Conservation (phyloP, 2,329 filamentous ascomycete genomes). For the Neopestalotiopsis sp. region DNA sequence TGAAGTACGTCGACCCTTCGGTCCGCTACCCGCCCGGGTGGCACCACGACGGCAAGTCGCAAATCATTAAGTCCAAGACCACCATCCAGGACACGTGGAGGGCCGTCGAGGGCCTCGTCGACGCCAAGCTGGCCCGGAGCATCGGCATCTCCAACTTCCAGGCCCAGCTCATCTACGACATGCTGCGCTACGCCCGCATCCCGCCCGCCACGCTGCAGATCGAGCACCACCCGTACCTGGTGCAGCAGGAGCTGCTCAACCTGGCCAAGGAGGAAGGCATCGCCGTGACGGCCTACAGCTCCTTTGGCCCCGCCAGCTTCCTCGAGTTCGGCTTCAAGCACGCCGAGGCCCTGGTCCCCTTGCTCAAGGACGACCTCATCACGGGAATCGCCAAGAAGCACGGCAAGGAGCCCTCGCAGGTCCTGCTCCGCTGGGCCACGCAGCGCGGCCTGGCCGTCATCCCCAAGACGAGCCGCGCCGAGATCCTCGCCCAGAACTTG, state of each 20-base stretch:
- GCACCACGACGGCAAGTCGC: constrained; percentile 66
- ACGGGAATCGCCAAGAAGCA: constrained; percentile 71
- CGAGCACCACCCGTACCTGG: constrained; percentile 89
- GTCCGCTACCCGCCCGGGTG: constrained; percentile 83
- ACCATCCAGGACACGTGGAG: constrained; percentile 82
- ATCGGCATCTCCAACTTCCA: constrained; percentile 89
- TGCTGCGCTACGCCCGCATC: constrained; percentile 78
- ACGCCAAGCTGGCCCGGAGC: constrained; percentile 69
- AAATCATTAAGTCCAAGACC: constrained; percentile 69
- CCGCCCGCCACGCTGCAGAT: constrained; percentile 81
- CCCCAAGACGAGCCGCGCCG: constrained; percentile 70
- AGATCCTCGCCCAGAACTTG: constrained; percentile 67
- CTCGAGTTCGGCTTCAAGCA: constrained; percentile 76
- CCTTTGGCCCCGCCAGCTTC: constrained; percentile 81
- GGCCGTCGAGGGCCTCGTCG: constrained; percentile 78
- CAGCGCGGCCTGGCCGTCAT: constrained; percentile 83
- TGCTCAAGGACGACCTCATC: constrained; percentile 74
- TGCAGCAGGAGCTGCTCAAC: constrained; percentile 73
- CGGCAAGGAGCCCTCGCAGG: constrained; percentile 76
- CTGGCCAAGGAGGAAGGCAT: constrained; percentile 74
- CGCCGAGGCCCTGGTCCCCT: constrained; percentile 66
- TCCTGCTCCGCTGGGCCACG: constrained; percentile 86
- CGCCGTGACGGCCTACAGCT: constrained; percentile 81
- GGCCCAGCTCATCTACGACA: constrained; percentile 76
- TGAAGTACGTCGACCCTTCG: constrained; percentile 82